Evolutionary conservation across 2,329 filamentous ascomycete species (phyloP), one percentile per base, ranked within the genome.

Genomic region (Pestalotiopsis sp.): DNA sequence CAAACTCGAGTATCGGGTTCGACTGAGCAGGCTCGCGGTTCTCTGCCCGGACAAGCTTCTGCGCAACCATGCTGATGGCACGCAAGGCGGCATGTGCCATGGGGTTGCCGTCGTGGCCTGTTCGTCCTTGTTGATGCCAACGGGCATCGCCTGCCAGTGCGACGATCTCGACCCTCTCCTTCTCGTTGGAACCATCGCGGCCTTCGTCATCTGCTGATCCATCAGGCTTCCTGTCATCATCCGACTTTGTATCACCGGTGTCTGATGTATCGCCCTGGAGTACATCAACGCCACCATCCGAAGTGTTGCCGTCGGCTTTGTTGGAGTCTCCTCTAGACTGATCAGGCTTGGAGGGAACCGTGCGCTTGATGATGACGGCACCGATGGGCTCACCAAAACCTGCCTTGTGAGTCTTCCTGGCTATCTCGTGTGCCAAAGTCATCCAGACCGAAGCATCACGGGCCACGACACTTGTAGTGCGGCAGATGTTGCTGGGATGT

Each of bases 41-140:
- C 73, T 90, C 87, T 58, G 87, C 83, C 49, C 87, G 83, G 45
- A 90, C 88, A 12, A 90, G 82, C 76, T 90, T 90, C 75, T 89
- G 87, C 3, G 92, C 93, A 68, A 96, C 91, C 89, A 96, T 94
- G 77, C 91, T 93, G 75, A 96, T 93, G 67, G 91, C 93, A 71
- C 93, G 87, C 78, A 95, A 88, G 6, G 92, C 91, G 23, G 92
- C 89, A 76, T 97, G 93, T 31, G 90, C 92, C 86, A 95, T 91
- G 56, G 91, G 89, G 76, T 96, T 95, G 73, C 90, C 91, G 7
- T 84, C 84, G 41, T 81, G 83, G 49, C 82, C 80, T 27, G 77
- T 76, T 69, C 79, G 79, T 67, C 79, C 84, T 81, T 87, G 85
- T 57, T 85, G 83, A 74, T 87, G 82, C 88, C 90, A 92, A 73